These are phyloP conservation scores for Ophidiomyces ophidiicola DNA, from an alignment of 2,329 filamentous ascomycete species.

Conservation along the genomic window DNA sequence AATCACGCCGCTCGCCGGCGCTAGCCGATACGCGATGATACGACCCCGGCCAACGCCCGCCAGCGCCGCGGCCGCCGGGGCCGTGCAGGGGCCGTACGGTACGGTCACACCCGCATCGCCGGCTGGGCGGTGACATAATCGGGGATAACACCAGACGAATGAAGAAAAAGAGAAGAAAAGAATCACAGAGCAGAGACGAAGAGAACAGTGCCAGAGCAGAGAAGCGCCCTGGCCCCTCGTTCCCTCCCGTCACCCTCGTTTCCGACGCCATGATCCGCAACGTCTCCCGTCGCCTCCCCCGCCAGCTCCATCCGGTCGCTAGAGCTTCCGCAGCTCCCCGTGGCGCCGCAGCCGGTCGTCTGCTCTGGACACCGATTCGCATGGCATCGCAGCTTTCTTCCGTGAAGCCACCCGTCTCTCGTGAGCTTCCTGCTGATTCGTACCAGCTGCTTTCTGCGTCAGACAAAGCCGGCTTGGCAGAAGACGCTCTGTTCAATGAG, in stretches of 20 bases:
- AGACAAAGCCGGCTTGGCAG: constrained; percentile 64
- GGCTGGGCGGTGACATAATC: constrained; percentile 3
- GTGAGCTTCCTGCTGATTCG: constrained; percentile 54
- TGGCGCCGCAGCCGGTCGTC: constrained; percentile 23
- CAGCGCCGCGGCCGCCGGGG: too few species aligned
- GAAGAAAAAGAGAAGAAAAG: too few species aligned
- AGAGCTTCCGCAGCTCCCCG: constrained; percentile 17
- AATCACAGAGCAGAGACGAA: too few species aligned
- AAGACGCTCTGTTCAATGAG: constrained; percentile 73
- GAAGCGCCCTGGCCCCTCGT: too few species aligned
- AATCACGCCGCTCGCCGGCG: constrained; percentile 1
- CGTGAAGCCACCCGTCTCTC: constrained; percentile 50
- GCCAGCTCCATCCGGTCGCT: constrained; percentile 17
- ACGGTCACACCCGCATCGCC: neutral
- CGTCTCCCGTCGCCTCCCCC: constrained; percentile 27
- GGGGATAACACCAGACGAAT: too few species aligned
- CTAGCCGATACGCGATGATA: constrained; percentile 7
- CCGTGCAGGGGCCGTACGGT: neutral
- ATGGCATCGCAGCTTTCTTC: constrained; percentile 46
- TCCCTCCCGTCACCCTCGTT: too few species aligned
- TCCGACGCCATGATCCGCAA: constrained; percentile 25
- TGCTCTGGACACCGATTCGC: constrained; percentile 30
- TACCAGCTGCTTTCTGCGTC: constrained; percentile 74
- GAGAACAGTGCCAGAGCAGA: too few species aligned
- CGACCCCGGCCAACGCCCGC: neutral